Percentiles rank a stretch among this genome's conserved stretches.
phyloP scores from a whole-genome alignment of 352 stramenopile genomes.

The Pythium oligandrum region DNA sequence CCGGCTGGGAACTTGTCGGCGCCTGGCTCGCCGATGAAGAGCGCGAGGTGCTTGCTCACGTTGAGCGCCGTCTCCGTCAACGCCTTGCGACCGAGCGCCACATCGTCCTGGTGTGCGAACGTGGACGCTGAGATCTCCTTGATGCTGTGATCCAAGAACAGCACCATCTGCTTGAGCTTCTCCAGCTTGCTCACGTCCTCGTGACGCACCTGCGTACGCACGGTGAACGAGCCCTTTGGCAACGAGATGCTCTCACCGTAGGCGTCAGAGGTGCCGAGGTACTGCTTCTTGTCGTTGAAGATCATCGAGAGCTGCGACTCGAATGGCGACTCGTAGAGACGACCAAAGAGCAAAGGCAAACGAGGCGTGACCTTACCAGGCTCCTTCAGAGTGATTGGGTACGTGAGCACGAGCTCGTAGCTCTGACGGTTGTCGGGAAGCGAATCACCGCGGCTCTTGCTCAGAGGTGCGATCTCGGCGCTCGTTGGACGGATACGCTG shows the following conservation, averaged over 20 bases:
- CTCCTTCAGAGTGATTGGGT: conserved; percentile 87
- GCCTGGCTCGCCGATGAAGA: conserved; percentile 72
- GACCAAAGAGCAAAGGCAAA: conserved; percentile 60
- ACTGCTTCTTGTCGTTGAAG: conserved; percentile 94
- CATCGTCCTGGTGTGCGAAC: conserved; percentile 65
- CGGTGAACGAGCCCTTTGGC: conserved; percentile 72
- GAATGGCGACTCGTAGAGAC: conserved; percentile 92
- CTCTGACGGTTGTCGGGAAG: conserved; percentile 82
- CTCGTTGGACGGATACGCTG: conserved; percentile 77
- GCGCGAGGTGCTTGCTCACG: conserved; percentile 49
- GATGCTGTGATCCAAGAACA: conserved; percentile 68
- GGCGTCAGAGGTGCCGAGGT: conserved; percentile 77
- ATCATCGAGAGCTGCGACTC: conserved; percentile 91
- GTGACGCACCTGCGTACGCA: conserved; percentile 75
- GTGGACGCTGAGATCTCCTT: conserved; percentile 64
- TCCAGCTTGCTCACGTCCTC: conserved; percentile 81
- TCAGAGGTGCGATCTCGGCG: conserved; percentile 74
- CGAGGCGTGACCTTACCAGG: conserved; percentile 74
- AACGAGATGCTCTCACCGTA: conserved; percentile 76
- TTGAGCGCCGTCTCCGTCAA: conserved; percentile 42
- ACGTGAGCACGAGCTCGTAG: conserved; percentile 88
- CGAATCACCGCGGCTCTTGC: conserved; percentile 64
- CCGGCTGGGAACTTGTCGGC: conserved; percentile 66
- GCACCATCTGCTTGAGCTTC: conserved; percentile 73
- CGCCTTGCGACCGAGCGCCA: conserved; percentile 49